phyloP scores from a whole-genome alignment of 306 rosid species.

The barrel medic (Medicago truncatula) region MtrunA17r5.0-ANR NC_053043.1:7217001-7217500 shows the following conservation, averaged over 20 bases:
- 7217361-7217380: conserved; percentile 64
- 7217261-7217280: conserved; percentile 80
- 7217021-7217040: conserved; percentile 80
- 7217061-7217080: conserved; percentile 69
- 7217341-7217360: conserved; percentile 62
- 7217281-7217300: conserved; percentile 53
- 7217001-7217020: conserved; percentile 70
- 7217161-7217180: conserved; percentile 97
- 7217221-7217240: conserved; percentile 83
- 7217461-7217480: conserved; percentile 92
- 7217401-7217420: conserved; percentile 78
- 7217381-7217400: conserved; percentile 57
- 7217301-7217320: conserved; percentile 59
- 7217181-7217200: conserved; percentile 96
- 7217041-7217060: conserved; percentile 88
- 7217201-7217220: conserved; percentile 87
- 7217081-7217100: conserved; percentile 87
- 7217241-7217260: conserved; percentile 85
- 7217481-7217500: conserved; percentile 88
- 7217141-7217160: conserved; percentile 91
- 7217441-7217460: conserved; percentile 82
- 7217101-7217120: conserved; percentile 94
- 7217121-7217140: conserved; percentile 81
- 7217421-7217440: conserved; percentile 83
- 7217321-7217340: conserved; percentile 67